Conservation (phyloP, 2,329 filamentous ascomycete species). For the Claviceps quebecensis region DNA sequence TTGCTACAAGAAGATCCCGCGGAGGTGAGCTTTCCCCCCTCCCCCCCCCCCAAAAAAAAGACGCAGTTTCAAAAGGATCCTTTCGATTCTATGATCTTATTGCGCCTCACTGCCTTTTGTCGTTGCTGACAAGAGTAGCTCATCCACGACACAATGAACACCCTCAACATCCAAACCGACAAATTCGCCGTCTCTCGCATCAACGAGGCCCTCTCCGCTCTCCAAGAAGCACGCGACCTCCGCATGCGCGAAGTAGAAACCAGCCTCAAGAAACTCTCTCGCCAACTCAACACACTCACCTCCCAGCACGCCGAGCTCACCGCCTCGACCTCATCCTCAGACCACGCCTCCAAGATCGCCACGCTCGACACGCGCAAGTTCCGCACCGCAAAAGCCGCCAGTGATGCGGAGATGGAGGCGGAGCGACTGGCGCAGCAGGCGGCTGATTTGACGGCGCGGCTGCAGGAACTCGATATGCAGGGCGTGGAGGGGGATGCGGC, state of each 20-base stretch:
- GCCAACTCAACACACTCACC: slow-evolving; percentile 59
- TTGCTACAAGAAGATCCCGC: slow-evolving; percentile 89
- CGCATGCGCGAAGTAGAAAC: slow-evolving; percentile 58
- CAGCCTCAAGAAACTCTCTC: slow-evolving; percentile 56
- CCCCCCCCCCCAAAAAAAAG: neutral
- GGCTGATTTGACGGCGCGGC: slow-evolving; percentile 56
- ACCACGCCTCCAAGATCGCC: slow-evolving; percentile 73
- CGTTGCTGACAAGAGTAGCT: neutral
- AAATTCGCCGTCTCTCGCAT: slow-evolving; percentile 73
- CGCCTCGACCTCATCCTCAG: slow-evolving; percentile 58
- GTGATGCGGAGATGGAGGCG: slow-evolving; percentile 85
- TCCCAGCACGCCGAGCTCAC: slow-evolving; percentile 67
- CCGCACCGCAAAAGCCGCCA: slow-evolving; percentile 79
- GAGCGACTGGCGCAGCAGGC: slow-evolving; percentile 74
- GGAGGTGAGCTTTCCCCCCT: slow-evolving; percentile 48
- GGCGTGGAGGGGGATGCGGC: slow-evolving; percentile 56
- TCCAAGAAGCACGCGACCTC: slow-evolving; percentile 72
- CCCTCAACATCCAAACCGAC: slow-evolving; percentile 91
- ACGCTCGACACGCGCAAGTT: slow-evolving; percentile 89
- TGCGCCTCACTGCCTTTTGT: neutral
- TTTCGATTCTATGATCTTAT: too few species aligned
- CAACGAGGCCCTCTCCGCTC: slow-evolving; percentile 64
- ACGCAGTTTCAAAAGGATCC: neutral
- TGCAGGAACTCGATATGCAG: slow-evolving; percentile 76
- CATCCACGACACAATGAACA: slow-evolving; percentile 73